phyloP scores from a whole-genome alignment of 1,284 basidiomycete genomes.

The Retiboletus fuscus region DNA sequence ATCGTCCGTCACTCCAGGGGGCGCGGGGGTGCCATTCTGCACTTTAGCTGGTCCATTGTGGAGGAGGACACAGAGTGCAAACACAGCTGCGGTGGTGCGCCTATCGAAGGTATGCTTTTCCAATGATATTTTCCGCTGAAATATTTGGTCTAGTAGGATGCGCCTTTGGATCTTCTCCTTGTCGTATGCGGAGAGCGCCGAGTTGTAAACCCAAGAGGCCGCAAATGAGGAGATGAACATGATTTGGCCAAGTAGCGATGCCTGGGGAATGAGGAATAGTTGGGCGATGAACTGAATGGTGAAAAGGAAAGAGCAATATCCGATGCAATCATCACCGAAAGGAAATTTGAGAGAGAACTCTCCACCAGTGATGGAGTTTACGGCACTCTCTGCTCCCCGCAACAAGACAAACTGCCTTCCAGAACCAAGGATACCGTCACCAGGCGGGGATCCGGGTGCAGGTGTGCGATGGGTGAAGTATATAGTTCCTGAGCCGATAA shows the following conservation, averaged over 20 bases:
- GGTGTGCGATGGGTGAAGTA: conserved; percentile 36
- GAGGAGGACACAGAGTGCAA: conserved; percentile 17
- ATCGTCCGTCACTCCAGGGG: no score
- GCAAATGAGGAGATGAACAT: conserved; percentile 45
- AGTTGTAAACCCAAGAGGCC: conserved; percentile 43
- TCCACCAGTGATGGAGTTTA: conserved; percentile 42
- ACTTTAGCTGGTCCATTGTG: no score
- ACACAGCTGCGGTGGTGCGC: conserved; percentile 44
- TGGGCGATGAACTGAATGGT: conserved; percentile 40
- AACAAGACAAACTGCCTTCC: conserved; percentile 30
- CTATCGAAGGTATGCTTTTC: conserved; percentile 41
- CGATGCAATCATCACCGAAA: conserved; percentile 30
- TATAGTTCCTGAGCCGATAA: conserved; percentile 41
- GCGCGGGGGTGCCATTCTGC: no score
- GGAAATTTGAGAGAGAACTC: conserved; percentile 37
- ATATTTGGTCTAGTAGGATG: conserved; percentile 37
- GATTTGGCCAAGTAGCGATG: conserved; percentile 43
- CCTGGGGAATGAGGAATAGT: conserved; percentile 32
- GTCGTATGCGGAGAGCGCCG: conserved; percentile 34
- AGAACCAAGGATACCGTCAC: conserved; percentile 38
- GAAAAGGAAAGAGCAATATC: conserved; percentile 40
- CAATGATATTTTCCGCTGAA: conserved; percentile 21
- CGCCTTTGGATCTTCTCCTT: conserved; percentile 37
- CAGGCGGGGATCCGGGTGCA: conserved; percentile 32
- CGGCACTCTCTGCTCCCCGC: conserved; percentile 38